Evolutionary conservation across 495 filamentous ascomycete species (phyloP).

Genomic region (Neurospora cerealis): DNA sequence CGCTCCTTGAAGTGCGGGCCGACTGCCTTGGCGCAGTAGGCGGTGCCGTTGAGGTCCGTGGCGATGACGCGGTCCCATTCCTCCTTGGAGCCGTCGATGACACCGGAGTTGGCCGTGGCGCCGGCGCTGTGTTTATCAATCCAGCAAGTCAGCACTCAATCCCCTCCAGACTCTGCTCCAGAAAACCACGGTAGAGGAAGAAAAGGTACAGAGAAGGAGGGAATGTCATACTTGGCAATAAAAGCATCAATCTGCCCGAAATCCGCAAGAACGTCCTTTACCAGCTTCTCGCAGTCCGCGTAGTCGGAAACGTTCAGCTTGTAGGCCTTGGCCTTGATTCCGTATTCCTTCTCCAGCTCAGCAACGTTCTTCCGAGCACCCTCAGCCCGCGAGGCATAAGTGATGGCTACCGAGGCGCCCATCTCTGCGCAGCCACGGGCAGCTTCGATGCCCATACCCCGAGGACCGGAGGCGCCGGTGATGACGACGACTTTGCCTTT

Average conservation of each 20-base stretch:
- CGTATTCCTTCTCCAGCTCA: constrained; percentile 34
- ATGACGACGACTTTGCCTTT: constrained; percentile 45
- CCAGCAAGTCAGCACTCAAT: not conserved
- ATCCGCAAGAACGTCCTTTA: constrained; percentile 41
- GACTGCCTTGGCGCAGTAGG: constrained; percentile 51
- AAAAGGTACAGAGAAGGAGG: not conserved
- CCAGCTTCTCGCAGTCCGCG: constrained; percentile 42
- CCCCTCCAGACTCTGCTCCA: too few species aligned
- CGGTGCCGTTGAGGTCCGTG: constrained; percentile 56
- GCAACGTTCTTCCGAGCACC: constrained; percentile 50
- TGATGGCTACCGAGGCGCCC: constrained; percentile 40
- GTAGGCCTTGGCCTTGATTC: constrained; percentile 56
- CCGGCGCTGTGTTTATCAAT: constrained; percentile 27
- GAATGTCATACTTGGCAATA: constrained; percentile 34
- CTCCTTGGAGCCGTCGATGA: constrained; percentile 30
- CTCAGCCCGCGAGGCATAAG: constrained; percentile 33
- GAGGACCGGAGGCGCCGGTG: constrained; percentile 41
- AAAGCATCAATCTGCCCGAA: constrained; percentile 46
- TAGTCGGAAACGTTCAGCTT: constrained; percentile 54
- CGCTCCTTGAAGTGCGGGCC: constrained; percentile 49
- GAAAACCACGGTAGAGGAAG: not conserved
- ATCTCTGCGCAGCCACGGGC: constrained; percentile 40
- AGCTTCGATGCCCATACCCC: constrained; percentile 42
- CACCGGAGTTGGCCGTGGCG: constrained; percentile 31
- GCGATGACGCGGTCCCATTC: constrained; percentile 47